These are phyloP conservation scores for Nicotiana otophora DNA, from an alignment of 257 asterid species.

Conservation along the genomic window DNA sequence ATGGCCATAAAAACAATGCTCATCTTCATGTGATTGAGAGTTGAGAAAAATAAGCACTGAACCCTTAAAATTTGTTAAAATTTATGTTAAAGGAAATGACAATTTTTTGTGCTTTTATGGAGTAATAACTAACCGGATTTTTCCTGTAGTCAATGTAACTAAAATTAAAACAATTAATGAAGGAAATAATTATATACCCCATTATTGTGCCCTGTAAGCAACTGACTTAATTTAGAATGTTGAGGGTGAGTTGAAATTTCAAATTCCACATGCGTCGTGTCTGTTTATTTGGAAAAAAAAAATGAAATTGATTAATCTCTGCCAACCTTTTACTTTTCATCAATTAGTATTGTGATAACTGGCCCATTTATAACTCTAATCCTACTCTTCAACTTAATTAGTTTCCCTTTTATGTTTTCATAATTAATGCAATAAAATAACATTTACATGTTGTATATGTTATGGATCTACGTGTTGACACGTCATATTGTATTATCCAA, in stretches of 20 bases:
- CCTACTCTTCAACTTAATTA: neutral
- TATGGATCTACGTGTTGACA: conserved; percentile 21
- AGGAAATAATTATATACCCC: neutral
- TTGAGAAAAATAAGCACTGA: neutral
- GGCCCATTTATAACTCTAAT: neutral
- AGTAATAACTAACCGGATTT: neutral
- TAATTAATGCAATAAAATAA: neutral
- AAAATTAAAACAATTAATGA: neutral
- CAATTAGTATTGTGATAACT: neutral
- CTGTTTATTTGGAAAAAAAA: neutral
- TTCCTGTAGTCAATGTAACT: neutral
- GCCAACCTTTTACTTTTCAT: neutral
- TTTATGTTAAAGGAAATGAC: neutral
- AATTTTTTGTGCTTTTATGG: neutral
- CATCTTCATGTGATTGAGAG: neutral
- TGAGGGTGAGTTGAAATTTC: neutral
- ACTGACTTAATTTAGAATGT: neutral
- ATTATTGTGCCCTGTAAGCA: neutral
- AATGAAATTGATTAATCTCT: neutral
- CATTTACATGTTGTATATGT: neutral
- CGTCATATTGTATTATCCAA: conserved; percentile 14
- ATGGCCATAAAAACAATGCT: neutral
- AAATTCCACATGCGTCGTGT: neutral
- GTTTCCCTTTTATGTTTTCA: neutral
- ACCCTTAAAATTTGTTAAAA: neutral